Percentiles rank a stretch among this genome's conserved stretches.
phyloP scores from a whole-genome alignment of 192 early-diverging fungal species.

The Mortierella alpina region DNA sequence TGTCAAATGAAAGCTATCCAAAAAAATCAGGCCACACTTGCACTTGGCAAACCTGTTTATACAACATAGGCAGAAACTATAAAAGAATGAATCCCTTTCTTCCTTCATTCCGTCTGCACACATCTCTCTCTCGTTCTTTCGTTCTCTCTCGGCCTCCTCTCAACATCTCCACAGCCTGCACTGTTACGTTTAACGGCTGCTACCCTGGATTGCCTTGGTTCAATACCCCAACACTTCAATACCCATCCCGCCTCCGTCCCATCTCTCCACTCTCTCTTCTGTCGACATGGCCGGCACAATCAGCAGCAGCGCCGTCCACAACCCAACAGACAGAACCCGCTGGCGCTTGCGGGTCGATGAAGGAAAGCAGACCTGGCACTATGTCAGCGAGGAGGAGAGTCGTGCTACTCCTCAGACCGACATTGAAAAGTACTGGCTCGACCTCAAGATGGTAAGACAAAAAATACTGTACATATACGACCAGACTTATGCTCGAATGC shows the following conservation, averaged over 20 bases:
- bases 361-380: constrained; percentile 95
- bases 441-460: constrained; percentile 63
- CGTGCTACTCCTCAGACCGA: constrained; percentile 79
- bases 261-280: not conserved
- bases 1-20: not conserved
- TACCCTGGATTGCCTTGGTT: too few relatives aligned
- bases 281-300: constrained; percentile 19
- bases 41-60: not conserved
- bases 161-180: not conserved
- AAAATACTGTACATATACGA: too few relatives aligned
- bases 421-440: constrained; percentile 92
- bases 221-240: not conserved
- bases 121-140: constrained; percentile 1
- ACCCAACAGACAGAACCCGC: constrained; percentile 78
- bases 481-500: too few relatives aligned
- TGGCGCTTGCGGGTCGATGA: constrained; percentile 90
- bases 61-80: not conserved
- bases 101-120: too few relatives aligned
- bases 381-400: constrained; percentile 67
- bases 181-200: not conserved
- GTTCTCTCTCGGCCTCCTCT: not conserved
- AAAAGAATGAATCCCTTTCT: not conserved
- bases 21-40: constrained; percentile 51
- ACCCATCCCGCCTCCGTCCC: not conserved
- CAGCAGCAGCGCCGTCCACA: constrained; percentile 11